A percentile compares a stretch with the other conserved stretches of the same genome.
These are phyloP conservation scores for Leptographium radiaticola DNA, from an alignment of 2,329 filamentous ascomycete species.

Conservation along the genomic window DNA sequence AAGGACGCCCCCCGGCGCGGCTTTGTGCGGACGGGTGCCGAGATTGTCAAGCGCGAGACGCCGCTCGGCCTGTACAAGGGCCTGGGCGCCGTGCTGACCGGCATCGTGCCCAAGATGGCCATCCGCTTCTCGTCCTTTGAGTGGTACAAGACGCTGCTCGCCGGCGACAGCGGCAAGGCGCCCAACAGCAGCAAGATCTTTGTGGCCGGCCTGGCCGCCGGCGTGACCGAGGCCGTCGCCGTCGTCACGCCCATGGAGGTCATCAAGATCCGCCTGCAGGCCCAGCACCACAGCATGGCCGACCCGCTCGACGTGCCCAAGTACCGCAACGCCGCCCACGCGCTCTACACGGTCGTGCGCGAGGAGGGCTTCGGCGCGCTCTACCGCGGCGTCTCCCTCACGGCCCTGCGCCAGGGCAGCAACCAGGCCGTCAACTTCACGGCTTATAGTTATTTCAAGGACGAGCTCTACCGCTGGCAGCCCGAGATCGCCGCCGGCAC, in stretches of 20 bases:
- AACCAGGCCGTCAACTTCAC: constrained; percentile 99
- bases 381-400: constrained; percentile 88
- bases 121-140: constrained; percentile 98
- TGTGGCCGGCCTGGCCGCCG: constrained; percentile 68
- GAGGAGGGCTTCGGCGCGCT: constrained; percentile 83
- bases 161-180: constrained; percentile 45
- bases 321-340: constrained; percentile 85
- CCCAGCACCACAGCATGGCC: constrained; percentile 94
- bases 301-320: constrained; percentile 93
- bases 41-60: constrained; percentile 84
- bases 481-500: constrained; percentile 45
- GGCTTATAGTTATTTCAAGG: constrained; percentile 89
- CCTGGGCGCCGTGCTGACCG: constrained; percentile 88
- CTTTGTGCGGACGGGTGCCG: constrained; percentile 72
- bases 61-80: constrained; percentile 93
- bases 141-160: constrained; percentile 76
- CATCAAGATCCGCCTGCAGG: constrained; percentile 95
- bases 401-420: constrained; percentile 82
- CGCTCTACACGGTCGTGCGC: constrained; percentile 72
- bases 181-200: constrained; percentile 60
- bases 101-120: constrained; percentile 98
- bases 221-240: constrained; percentile 90
- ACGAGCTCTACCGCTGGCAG: constrained; percentile 58
- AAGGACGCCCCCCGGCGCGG: constrained; percentile 76
- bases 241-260: constrained; percentile 99